phyloP scores from a whole-genome alignment of 2,329 filamentous ascomycete genomes.

The Plectosphaerella cucumerina region DNA sequence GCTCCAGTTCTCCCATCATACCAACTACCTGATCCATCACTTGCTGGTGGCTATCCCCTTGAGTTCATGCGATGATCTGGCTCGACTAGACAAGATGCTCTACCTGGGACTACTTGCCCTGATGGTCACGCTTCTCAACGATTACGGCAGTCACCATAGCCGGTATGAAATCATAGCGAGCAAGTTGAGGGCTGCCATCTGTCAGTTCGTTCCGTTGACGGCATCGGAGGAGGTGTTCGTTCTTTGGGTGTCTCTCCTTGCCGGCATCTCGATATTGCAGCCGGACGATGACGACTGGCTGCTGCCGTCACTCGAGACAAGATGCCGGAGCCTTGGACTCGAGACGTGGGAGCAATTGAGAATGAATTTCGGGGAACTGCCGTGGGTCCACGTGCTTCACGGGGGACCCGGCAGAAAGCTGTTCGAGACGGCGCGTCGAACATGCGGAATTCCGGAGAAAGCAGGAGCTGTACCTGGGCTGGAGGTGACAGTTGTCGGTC shows the following conservation, averaged over 20 bases:
- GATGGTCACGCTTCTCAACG: not conserved
- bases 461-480: not conserved
- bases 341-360: not conserved
- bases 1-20: not conserved
- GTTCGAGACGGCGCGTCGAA: not conserved
- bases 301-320: not conserved
- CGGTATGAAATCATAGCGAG: not conserved
- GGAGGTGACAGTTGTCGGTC: too few relatives aligned
- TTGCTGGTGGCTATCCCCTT: not conserved
- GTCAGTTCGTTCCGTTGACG: not conserved
- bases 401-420: not conserved
- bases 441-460: not conserved
- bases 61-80: not conserved
- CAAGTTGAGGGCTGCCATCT: not conserved
- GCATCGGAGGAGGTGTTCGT: not conserved
- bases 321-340: not conserved
- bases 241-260: not conserved
- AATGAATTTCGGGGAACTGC: not conserved
- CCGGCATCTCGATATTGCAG: not conserved
- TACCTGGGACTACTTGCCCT: not conserved
- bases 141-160: not conserved
- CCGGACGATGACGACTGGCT: not conserved
- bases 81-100: not conserved
- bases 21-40: not conserved
- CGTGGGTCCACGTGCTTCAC: not conserved